These are phyloP conservation scores for Xylaria intraflava DNA, from an alignment of 495 filamentous ascomycete species.

Conservation along the genomic window DNA sequence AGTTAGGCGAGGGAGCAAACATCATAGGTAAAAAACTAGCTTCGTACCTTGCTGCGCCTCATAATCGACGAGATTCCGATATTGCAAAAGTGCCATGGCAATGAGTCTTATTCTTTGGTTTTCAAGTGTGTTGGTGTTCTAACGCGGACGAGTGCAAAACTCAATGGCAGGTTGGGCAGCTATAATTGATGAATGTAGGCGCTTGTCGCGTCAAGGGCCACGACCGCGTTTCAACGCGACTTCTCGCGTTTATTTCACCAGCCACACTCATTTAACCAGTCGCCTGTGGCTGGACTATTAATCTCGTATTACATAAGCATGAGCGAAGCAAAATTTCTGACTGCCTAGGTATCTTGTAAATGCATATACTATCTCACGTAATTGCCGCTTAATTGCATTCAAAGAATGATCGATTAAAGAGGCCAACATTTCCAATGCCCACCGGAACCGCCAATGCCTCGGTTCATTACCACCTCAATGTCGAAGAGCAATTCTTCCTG, in stretches of 20 bases:
- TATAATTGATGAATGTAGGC: conserved; percentile 5
- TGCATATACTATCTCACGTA: too few species aligned
- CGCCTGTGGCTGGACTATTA: not conserved
- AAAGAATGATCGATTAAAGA: not conserved
- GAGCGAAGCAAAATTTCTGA: too few species aligned
- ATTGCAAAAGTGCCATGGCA: conserved; percentile 72
- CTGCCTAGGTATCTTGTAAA: too few species aligned
- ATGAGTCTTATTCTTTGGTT: not conserved
- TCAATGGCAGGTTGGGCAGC: conserved; percentile 13
- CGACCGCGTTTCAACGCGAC: conserved; percentile 19
- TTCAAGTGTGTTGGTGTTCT: not conserved
- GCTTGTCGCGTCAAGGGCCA: not conserved
- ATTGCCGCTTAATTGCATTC: not conserved
- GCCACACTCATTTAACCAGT: conserved; percentile 20
- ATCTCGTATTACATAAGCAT: too few species aligned
- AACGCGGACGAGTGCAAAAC: conserved; percentile 11
- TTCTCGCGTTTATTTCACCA: conserved; percentile 22
- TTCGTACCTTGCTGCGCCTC: conserved; percentile 64
- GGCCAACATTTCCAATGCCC: not conserved
- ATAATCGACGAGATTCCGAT: conserved; percentile 74
- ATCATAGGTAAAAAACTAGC: conserved; percentile 15
- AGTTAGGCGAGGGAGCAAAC: conserved; percentile 15
- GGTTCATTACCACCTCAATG: conserved; percentile 13
- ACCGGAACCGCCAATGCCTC: conserved; percentile 16
- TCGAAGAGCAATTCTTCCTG: not conserved